A percentile compares a stretch with the other conserved stretches of the same genome.
phyloP scores from a whole-genome alignment of 371 early-diverging fungal species.

The Circinella minor region DNA sequence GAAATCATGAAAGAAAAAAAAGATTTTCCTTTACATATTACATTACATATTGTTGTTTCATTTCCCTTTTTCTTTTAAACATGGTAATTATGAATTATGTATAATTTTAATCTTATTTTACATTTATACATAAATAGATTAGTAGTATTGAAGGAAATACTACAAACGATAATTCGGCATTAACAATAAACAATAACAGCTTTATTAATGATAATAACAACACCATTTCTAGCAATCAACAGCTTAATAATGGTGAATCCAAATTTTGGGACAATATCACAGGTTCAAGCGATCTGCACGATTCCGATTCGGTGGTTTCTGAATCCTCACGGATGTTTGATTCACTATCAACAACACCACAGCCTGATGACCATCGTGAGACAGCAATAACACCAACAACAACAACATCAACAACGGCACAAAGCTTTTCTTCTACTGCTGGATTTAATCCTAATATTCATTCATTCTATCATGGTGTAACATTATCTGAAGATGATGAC shows the following conservation, averaged over 20 bases:
- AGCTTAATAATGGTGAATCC: conserved; percentile 21
- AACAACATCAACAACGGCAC: neutral
- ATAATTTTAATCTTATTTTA: neutral
- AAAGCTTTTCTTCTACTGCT: neutral
- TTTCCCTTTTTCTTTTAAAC: no score
- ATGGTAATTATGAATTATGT: no score
- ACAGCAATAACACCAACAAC: neutral
- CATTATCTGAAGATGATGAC: conserved; percentile 29
- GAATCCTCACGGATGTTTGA: conserved; percentile 42
- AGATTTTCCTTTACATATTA: neutral
- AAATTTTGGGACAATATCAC: conserved; percentile 21
- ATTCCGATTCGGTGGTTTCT: conserved; percentile 53
- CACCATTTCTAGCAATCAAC: neutral
- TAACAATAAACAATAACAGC: neutral
- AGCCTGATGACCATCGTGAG: conserved; percentile 22
- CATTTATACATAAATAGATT: conserved; percentile 22
- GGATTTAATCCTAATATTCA: neutral
- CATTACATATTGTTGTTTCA: no score
- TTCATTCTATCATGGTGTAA: conserved; percentile 24
- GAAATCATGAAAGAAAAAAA: neutral
- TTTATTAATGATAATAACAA: no score
- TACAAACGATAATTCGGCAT: conserved; percentile 2
- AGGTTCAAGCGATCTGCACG: conserved; percentile 24
- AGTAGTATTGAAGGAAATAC: conserved; percentile 47
- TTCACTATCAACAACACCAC: conserved; percentile 27